Conservation (phyloP, 441 rosid species). For the Gossypium schwendimanii region DNA sequence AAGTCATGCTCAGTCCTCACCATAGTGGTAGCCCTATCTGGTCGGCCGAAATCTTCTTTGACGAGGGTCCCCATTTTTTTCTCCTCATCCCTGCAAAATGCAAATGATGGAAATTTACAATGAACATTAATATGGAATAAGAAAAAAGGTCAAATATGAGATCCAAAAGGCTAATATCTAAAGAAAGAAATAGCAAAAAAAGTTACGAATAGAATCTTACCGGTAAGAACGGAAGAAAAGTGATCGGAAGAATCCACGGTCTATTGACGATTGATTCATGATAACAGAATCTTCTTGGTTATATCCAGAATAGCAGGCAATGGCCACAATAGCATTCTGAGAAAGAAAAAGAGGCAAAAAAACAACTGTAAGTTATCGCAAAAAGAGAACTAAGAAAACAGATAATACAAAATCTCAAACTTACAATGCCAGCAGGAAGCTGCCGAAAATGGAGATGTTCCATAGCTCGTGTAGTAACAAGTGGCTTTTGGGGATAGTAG, state of each 20-base stretch:
- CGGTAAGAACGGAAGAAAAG: conserved; percentile 93
- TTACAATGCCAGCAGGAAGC: conserved; percentile 98
- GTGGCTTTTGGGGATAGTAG: conserved; percentile 95
- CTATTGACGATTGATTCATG: conserved; percentile 96
- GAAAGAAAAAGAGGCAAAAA: conserved; percentile 11
- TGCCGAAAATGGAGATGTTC: conserved; percentile 99
- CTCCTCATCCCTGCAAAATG: conserved; percentile 84
- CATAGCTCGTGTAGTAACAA: conserved; percentile 98
- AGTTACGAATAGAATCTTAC: conserved; percentile 26
- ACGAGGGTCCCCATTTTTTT: conserved; percentile 99
- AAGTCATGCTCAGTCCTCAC: conserved; percentile 28
- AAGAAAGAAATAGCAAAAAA: not conserved
- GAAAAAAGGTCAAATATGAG: not conserved
- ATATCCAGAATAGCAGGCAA: conserved; percentile 95
- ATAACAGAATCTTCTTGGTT: conserved; percentile 99
- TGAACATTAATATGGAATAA: conserved; percentile 10
- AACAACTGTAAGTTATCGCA: conserved; percentile 7
- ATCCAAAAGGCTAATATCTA: not conserved
- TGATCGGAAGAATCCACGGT: conserved; percentile 95
- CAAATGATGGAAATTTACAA: conserved; percentile 14
- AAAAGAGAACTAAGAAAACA: not conserved
- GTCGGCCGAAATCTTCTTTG: conserved; percentile 96
- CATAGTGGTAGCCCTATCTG: conserved; percentile 87
- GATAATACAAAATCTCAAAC: conserved; percentile 8
- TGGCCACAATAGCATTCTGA: conserved; percentile 96